A percentile compares a stretch with the other conserved stretches of the same genome.
Conservation (phyloP, 148 eudicot species). For the Silene latifolia region DNA sequence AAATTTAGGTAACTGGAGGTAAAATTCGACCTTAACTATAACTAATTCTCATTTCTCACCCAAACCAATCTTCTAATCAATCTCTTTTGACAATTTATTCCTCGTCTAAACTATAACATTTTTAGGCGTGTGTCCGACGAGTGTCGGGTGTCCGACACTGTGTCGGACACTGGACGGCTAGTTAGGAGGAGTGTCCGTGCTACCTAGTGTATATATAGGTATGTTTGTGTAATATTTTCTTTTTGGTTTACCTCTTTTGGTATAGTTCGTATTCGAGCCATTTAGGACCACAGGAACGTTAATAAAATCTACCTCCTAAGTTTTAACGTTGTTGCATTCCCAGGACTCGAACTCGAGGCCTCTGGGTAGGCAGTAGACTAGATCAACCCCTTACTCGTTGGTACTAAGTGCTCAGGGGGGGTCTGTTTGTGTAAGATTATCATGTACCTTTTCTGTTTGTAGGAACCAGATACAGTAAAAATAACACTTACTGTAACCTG, state of each 20-base stretch:
- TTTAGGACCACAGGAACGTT: neutral
- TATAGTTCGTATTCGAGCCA: neutral
- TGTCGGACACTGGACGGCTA: too few species aligned
- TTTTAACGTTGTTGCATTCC: neutral
- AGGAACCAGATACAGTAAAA: conserved; percentile 12
- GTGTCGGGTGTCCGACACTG: too few species aligned
- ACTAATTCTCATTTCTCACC: too few species aligned
- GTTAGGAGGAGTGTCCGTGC: too few species aligned
- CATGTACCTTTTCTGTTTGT: neutral
- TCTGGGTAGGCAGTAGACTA: neutral
- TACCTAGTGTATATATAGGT: conserved; percentile 16
- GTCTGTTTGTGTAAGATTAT: conserved; percentile 2
- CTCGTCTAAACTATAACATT: too few species aligned
- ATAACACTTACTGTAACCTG: neutral
- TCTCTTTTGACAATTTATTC: too few species aligned
- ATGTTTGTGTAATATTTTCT: conserved; percentile 1
- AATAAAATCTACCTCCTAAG: neutral
- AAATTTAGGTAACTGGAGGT: too few species aligned
- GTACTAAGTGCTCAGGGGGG: neutral
- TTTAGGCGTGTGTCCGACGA: too few species aligned
- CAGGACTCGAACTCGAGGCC: neutral
- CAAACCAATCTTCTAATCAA: too few species aligned
- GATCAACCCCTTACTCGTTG: neutral
- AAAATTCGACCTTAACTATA: too few species aligned
- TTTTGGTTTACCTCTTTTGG: neutral